A percentile compares a stretch with the other conserved stretches of the same genome.
Conservation (phyloP, 2,329 filamentous ascomycete species). For the Cylindrodendrum hubeiense region DNA sequence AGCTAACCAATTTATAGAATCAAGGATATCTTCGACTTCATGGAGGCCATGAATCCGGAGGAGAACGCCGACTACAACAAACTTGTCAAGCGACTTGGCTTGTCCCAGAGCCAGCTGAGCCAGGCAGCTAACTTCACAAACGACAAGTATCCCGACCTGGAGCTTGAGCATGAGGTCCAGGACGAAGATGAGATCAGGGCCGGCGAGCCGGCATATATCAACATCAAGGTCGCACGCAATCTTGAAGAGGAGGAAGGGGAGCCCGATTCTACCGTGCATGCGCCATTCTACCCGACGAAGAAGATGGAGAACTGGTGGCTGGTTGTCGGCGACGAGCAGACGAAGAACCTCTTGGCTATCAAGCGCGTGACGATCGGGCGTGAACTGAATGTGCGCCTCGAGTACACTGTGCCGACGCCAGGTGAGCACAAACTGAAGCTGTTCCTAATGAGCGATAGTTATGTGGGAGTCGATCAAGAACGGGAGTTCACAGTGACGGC, state of each 20-base stretch:
- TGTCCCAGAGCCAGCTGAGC: constrained; percentile 84
- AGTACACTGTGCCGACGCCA: constrained; percentile 87
- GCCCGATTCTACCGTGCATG: constrained; percentile 87
- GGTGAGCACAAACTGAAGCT: constrained; percentile 91
- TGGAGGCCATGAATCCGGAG: constrained; percentile 97
- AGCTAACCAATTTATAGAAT: constrained; percentile 67
- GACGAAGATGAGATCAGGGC: constrained; percentile 85
- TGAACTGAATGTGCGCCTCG: constrained; percentile 82
- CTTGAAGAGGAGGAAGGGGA: constrained; percentile 73
- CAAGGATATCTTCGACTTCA: constrained; percentile 96
- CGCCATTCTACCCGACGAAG: constrained; percentile 90
- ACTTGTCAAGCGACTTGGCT: constrained; percentile 81
- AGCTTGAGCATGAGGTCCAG: constrained; percentile 88
- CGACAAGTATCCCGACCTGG: constrained; percentile 93
- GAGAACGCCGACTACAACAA: constrained; percentile 86
- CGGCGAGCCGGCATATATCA: constrained; percentile 84
- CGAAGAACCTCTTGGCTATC: constrained; percentile 89
- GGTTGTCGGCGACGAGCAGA: constrained; percentile 92
- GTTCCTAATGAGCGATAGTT: constrained; percentile 97
- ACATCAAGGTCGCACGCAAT: constrained; percentile 87
- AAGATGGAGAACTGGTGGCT: constrained; percentile 99
- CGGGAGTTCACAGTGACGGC: constrained; percentile 87
- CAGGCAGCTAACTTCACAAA: constrained; percentile 97
- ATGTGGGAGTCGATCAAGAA: constrained; percentile 96
- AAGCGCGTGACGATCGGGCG: constrained; percentile 91